Conservation (phyloP, 768 basidiomycete species). For the Dictyophora rubrovolvata region DNA sequence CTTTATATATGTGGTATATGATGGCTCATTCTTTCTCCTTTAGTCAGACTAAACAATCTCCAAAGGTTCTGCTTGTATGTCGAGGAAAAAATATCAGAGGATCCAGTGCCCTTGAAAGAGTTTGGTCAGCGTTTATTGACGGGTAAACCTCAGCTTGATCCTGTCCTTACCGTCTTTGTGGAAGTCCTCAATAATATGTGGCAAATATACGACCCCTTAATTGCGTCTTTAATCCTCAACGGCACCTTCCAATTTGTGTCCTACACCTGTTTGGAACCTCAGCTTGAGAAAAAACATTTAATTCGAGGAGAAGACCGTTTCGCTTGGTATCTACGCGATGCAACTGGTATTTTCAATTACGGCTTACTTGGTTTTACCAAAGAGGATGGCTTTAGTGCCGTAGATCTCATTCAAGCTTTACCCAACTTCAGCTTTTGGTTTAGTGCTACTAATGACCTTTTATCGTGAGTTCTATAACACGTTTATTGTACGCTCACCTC, state of each 20-base stretch:
- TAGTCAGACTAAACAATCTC: background rate
- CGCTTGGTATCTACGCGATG: background rate
- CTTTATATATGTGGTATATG: background rate
- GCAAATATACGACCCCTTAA: background rate
- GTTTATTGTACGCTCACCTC: background rate
- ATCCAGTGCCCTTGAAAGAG: background rate
- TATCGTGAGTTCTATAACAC: background rate
- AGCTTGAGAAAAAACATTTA: background rate
- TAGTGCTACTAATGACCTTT: background rate
- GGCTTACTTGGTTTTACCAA: background rate
- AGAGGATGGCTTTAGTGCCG: background rate
- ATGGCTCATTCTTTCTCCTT: background rate
- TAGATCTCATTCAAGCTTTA: background rate
- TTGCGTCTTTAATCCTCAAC: background rate
- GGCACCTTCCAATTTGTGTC: background rate
- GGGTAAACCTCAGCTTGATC: background rate
- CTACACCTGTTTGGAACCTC: background rate
- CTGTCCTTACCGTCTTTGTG: background rate
- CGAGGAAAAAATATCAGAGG: background rate
- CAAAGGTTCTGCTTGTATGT: background rate
- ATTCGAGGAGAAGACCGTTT: background rate
- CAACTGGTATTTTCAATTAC: background rate
- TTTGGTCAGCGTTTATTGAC: background rate
- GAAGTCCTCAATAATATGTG: background rate
- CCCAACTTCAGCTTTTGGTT: conserved; percentile 1